These are phyloP conservation scores for Lactarius deliciosus DNA, from an alignment of 768 basidiomycete species.

Conservation along the genomic window DNA sequence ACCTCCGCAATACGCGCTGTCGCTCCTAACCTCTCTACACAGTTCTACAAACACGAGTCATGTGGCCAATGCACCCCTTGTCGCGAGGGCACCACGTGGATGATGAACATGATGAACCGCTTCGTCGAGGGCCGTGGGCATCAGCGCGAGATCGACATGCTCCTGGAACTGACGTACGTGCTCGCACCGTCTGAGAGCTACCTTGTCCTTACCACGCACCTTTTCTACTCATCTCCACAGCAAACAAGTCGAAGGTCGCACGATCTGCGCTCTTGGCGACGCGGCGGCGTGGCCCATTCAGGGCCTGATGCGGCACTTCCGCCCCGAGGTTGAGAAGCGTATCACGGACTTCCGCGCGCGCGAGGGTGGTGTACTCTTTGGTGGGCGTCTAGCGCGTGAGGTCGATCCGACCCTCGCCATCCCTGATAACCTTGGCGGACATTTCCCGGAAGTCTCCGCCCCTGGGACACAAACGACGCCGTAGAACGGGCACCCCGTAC, in stretches of 20 bases:
- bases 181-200: background rate
- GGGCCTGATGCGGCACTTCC: constrained; percentile 96
- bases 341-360: constrained; percentile 72
- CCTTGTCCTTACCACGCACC: constrained; percentile 4
- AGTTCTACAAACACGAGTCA: constrained; percentile 99
- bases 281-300: constrained; percentile 99
- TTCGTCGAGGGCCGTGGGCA: constrained; percentile 91
- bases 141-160: constrained; percentile 95
- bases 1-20: background rate
- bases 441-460: constrained; percentile 43
- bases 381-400: constrained; percentile 70
- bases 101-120: constrained; percentile 99
- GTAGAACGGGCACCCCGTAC: background rate
- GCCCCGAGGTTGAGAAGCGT: constrained; percentile 89
- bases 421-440: constrained; percentile 70
- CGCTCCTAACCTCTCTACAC: constrained; percentile 12
- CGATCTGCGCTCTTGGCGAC: constrained; percentile 95
- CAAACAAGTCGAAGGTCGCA: constrained; percentile 96
- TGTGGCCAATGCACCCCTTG: constrained; percentile 98
- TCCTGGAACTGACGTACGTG: constrained; percentile 86
- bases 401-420: constrained; percentile 68
- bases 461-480: constrained; percentile 17
- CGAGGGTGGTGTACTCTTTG: constrained; percentile 85
- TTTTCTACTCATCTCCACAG: constrained; percentile 40
- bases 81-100: constrained; percentile 95